Percentiles rank a stretch among this genome's conserved stretches.
These are phyloP conservation scores for Triticum dicoccoides DNA, from an alignment of 176 grass and related monocot species.

Conservation along the genomic window DNA sequence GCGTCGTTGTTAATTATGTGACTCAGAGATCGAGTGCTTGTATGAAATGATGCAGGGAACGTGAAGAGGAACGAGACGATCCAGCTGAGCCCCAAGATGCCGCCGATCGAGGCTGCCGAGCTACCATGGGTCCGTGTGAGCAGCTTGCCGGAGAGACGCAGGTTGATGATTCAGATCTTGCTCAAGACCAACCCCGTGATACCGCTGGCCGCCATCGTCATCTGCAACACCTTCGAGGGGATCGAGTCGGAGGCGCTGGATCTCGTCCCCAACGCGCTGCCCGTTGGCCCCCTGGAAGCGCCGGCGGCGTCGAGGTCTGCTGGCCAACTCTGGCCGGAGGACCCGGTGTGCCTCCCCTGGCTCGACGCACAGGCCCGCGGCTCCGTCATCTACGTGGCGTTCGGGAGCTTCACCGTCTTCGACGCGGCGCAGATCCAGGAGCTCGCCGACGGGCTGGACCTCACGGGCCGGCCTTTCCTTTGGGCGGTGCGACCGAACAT, in stretches of 20 bases:
- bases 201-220: neutral
- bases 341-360: constrained; percentile 37
- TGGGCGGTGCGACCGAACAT: constrained; percentile 60
- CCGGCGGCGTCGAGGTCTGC: neutral
- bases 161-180: neutral
- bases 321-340: constrained; percentile 47
- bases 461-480: constrained; percentile 43
- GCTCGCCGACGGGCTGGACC: constrained; percentile 51
- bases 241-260: constrained; percentile 43
- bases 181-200: neutral
- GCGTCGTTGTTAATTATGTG: neutral
- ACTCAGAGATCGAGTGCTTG: neutral
- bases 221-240: constrained; percentile 68
- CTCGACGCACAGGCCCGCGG: constrained; percentile 43
- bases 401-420: constrained; percentile 56
- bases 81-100: constrained; percentile 30
- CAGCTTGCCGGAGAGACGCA: neutral
- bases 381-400: constrained; percentile 65
- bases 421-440: constrained; percentile 37
- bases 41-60: constrained; percentile 2
- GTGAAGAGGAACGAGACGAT: constrained; percentile 30
- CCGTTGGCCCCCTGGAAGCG: constrained; percentile 39
- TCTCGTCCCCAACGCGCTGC: constrained; percentile 29
- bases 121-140: constrained; percentile 19
- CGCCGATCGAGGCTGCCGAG: constrained; percentile 2